Percentiles rank a stretch among this genome's conserved stretches.
These are phyloP conservation scores for Cladophialophora chaetospira DNA, from an alignment of 2,329 filamentous ascomycete genomes.

Conservation along the genomic window DNA sequence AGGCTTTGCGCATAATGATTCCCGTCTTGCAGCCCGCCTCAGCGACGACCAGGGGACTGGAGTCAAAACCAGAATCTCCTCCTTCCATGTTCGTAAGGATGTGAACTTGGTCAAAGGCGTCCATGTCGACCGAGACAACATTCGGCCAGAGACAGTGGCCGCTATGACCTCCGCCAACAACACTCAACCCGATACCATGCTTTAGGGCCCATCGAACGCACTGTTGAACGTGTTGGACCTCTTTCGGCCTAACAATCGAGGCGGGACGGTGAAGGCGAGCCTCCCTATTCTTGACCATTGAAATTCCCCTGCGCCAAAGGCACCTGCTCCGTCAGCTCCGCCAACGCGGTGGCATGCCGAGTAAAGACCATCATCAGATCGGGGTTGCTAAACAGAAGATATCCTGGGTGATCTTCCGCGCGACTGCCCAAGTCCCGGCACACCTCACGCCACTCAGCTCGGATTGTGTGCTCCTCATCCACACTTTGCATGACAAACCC, in stretches of 20 bases:
- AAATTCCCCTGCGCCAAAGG: slow-evolving; percentile 36
- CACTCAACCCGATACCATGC: slow-evolving; percentile 48
- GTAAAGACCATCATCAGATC: slow-evolving; percentile 56
- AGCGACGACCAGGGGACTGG: slow-evolving; percentile 49
- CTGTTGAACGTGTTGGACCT: slow-evolving; percentile 53
- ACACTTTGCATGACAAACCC: slow-evolving; percentile 46
- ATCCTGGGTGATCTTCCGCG: slow-evolving; percentile 40
- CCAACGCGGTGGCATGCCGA: slow-evolving; percentile 46
- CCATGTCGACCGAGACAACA: slow-evolving; percentile 62
- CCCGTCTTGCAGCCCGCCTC: slow-evolving; percentile 59
- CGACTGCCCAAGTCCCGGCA: slow-evolving; percentile 53
- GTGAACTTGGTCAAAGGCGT: slow-evolving; percentile 55
- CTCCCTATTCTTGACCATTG: slow-evolving; percentile 54
- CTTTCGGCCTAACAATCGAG: slow-evolving; percentile 49
- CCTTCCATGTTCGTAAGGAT: slow-evolving; percentile 39
- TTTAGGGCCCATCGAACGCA: slow-evolving; percentile 61
- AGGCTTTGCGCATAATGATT: slow-evolving; percentile 54
- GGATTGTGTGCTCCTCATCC: slow-evolving; percentile 38
- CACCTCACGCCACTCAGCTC: slow-evolving; percentile 51
- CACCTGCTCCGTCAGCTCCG: slow-evolving; percentile 48
- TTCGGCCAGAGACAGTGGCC: slow-evolving; percentile 58
- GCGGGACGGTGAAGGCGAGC: slow-evolving; percentile 39
- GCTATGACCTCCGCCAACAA: slow-evolving; percentile 63
- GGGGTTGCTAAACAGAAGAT: slow-evolving; percentile 54
- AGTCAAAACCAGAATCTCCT: slow-evolving; percentile 26